Evolutionary conservation across 495 filamentous ascomycete species (phyloP).

Genomic region (Penicillium psychrofluorescens): DNA sequence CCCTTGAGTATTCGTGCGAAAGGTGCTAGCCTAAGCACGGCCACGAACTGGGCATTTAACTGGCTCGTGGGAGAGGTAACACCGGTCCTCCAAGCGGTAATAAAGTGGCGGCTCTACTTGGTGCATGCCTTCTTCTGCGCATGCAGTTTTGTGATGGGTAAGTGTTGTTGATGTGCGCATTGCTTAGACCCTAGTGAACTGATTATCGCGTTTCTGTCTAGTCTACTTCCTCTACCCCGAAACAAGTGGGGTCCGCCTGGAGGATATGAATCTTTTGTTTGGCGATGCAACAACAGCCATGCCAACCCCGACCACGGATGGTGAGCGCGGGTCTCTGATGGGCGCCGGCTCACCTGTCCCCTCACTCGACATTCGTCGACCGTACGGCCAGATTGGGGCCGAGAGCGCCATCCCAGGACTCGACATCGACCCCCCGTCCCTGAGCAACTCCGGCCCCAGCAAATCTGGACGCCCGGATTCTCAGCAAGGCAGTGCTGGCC

Average conservation of each 20-base stretch:
- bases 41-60: slow-evolving; percentile 97
- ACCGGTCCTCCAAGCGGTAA: slow-evolving; percentile 81
- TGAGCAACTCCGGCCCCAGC: slow-evolving; percentile 34
- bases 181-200: background rate
- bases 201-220: slow-evolving; percentile 21
- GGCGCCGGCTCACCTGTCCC: slow-evolving; percentile 67
- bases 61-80: slow-evolving; percentile 95
- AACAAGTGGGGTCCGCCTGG: slow-evolving; percentile 86
- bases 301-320: slow-evolving; percentile 61
- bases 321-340: slow-evolving; percentile 70
- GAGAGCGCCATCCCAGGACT: slow-evolving; percentile 64
- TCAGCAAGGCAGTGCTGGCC: slow-evolving; percentile 16
- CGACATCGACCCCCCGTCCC: slow-evolving; percentile 62
- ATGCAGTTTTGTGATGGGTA: slow-evolving; percentile 92
- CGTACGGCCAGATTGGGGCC: slow-evolving; percentile 39
- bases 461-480: slow-evolving; percentile 33
- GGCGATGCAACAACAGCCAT: slow-evolving; percentile 80
- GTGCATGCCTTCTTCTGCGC: slow-evolving; percentile 97
- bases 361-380: slow-evolving; percentile 63
- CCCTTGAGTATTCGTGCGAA: slow-evolving; percentile 96
- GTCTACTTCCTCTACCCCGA: slow-evolving; percentile 97
- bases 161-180: slow-evolving; percentile 25
- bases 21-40: slow-evolving; percentile 93
- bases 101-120: slow-evolving; percentile 88
- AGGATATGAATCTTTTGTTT: slow-evolving; percentile 92